A percentile compares a stretch with the other conserved stretches of the same genome.
phyloP scores from a whole-genome alignment of 2,329 filamentous ascomycete species.

The Ophiostoma sp. region DNA sequence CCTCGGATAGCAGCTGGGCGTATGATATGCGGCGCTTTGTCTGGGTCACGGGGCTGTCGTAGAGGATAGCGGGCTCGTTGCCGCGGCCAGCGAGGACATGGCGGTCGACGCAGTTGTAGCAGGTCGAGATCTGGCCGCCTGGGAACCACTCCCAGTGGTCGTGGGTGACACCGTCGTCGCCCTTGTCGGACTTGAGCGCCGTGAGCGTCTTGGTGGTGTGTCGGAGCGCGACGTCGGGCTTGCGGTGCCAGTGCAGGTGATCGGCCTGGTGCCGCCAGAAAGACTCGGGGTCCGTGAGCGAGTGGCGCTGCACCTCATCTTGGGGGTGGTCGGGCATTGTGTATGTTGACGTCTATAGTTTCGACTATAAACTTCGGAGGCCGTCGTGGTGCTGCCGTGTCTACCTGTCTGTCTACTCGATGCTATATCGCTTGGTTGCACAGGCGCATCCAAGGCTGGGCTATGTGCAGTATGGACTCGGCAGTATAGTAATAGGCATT shows the following conservation, averaged over 20 bases:
- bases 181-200: neutral
- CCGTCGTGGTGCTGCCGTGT: too few species aligned
- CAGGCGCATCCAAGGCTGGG: too few species aligned
- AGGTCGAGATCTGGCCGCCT: conserved; percentile 81
- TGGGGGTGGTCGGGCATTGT: conserved; percentile 36
- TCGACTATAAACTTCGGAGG: neutral
- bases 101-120: conserved; percentile 85
- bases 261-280: conserved; percentile 75
- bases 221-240: conserved; percentile 58
- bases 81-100: conserved; percentile 80
- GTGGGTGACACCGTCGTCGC: conserved; percentile 51
- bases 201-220: conserved; percentile 56
- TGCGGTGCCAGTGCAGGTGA: conserved; percentile 74
- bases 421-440: too few species aligned
- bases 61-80: conserved; percentile 68
- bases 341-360: neutral
- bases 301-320: conserved; percentile 49
- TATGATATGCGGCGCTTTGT: conserved; percentile 72
- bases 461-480: too few species aligned
- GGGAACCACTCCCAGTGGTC: conserved; percentile 87
- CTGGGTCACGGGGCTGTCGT: conserved; percentile 78
- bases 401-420: too few species aligned
- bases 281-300: conserved; percentile 60
- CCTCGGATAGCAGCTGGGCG: conserved; percentile 66
- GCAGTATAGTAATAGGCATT: too few species aligned